A percentile compares a stretch with the other conserved stretches of the same genome.
Evolutionary conservation across 208 protist genomes (phyloP).

Genomic region (Wallacemonas sp.): DNA sequence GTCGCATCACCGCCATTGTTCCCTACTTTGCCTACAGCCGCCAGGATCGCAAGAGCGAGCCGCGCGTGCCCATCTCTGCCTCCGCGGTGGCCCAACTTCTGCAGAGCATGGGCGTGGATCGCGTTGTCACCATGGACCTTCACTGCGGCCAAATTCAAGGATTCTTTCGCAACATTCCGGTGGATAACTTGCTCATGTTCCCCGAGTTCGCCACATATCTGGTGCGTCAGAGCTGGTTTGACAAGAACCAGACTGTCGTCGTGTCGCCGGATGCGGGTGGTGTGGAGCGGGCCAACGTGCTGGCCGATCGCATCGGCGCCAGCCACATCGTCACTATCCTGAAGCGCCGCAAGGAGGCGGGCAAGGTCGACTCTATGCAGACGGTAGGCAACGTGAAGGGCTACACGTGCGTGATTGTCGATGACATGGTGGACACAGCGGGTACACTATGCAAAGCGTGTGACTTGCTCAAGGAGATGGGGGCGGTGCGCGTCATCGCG

Average conservation of each 20-base stretch:
- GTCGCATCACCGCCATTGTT: constrained; percentile 95
- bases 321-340: constrained; percentile 92
- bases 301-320: constrained; percentile 85
- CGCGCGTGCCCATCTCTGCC: constrained; percentile 95
- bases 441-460: constrained; percentile 94
- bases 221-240: constrained; percentile 80
- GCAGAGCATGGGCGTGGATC: constrained; percentile 92
- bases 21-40: constrained; percentile 96
- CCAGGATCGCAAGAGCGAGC: constrained; percentile 96
- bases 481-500: constrained; percentile 92
- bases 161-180: constrained; percentile 95
- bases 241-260: constrained; percentile 80
- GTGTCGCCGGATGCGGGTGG: constrained; percentile 97
- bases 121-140: constrained; percentile 94
- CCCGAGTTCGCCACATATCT: constrained; percentile 88
- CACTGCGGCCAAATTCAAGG: constrained; percentile 96
- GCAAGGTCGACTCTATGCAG: constrained; percentile 93
- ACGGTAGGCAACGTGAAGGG: constrained; percentile 95
- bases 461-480: constrained; percentile 87
- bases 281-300: constrained; percentile 92
- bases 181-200: constrained; percentile 94
- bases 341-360: constrained; percentile 91
- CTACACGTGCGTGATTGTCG: constrained; percentile 94
- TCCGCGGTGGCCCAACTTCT: constrained; percentile 94
- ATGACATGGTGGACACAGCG: constrained; percentile 98